Percentiles rank a stretch among this genome's conserved stretches.
These are phyloP conservation scores for Talaromyces amestolkiae DNA, from an alignment of 2,329 filamentous ascomycete species.

Conservation along the genomic window DNA sequence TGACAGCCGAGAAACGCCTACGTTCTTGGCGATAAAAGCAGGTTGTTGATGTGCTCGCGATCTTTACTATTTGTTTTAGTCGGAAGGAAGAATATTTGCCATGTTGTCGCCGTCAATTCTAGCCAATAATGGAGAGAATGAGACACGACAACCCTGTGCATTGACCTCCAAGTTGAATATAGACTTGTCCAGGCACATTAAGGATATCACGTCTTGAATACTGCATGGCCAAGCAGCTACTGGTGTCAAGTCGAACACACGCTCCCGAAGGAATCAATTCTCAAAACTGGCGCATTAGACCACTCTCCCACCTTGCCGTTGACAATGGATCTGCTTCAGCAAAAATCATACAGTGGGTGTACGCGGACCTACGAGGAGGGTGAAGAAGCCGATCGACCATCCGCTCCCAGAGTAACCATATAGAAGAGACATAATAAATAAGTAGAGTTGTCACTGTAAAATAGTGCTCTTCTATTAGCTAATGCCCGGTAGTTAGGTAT, in stretches of 20 bases:
- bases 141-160: not conserved
- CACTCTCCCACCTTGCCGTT: no score
- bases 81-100: not conserved
- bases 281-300: no score
- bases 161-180: not conserved
- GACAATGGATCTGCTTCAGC: no score
- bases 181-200: not conserved
- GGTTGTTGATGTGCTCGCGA: not conserved
- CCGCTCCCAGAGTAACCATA: no score
- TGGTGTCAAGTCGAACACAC: not conserved
- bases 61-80: not conserved
- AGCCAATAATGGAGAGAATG: not conserved
- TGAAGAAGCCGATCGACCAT: no score
- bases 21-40: not conserved
- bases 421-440: no score
- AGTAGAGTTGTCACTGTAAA: no score
- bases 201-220: not conserved
- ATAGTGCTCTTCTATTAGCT: no score
- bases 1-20: not conserved
- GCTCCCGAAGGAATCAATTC: no score
- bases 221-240: not conserved
- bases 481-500: no score
- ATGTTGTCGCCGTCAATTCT: not conserved
- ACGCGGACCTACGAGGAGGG: no score
- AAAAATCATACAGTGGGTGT: no score